Evolutionary conservation across 768 basidiomycete genomes (phyloP).

Genomic region (Strobilomyces dryophilus): DNA sequence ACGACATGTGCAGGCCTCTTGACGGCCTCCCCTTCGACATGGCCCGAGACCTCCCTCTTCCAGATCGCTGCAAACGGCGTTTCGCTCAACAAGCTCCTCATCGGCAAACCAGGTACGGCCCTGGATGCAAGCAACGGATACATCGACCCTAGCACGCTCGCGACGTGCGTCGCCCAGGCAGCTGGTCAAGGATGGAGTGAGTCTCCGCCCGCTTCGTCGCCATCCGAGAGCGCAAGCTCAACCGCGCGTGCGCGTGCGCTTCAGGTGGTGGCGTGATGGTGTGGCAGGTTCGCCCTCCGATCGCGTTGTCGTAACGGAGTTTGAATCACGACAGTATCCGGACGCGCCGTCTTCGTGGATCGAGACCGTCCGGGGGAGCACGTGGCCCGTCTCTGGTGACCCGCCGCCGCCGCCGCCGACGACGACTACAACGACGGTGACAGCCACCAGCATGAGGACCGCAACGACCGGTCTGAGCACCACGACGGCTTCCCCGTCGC

Average conservation of each 20-base stretch:
- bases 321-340: slow-evolving; percentile 28
- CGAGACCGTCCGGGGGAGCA: slow-evolving; percentile 33
- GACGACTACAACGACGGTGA: too few relatives aligned
- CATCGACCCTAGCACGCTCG: slow-evolving; percentile 53
- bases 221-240: not conserved
- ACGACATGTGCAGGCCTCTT: slow-evolving; percentile 60
- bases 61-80: slow-evolving; percentile 50
- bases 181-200: slow-evolving; percentile 64
- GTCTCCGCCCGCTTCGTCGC: slow-evolving; percentile 19
- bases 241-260: not conserved
- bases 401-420: not conserved
- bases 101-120: slow-evolving; percentile 48
- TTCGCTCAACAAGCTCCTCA: slow-evolving; percentile 47
- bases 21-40: slow-evolving; percentile 50
- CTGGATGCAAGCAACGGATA: slow-evolving; percentile 49
- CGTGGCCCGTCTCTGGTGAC: slow-evolving; percentile 30
- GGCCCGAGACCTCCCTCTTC: slow-evolving; percentile 58
- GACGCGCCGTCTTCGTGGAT: slow-evolving; percentile 39
- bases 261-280: slow-evolving; percentile 39
- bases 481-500: too few relatives aligned
- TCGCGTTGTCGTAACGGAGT: too few relatives aligned
- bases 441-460: too few relatives aligned
- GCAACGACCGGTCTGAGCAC: too few relatives aligned
- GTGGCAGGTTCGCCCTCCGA: slow-evolving; percentile 34
- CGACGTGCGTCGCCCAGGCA: slow-evolving; percentile 57